These are phyloP conservation scores for Sporisorium scitamineum DNA, from an alignment of 1,284 basidiomycete species.

Conservation along the genomic window DNA sequence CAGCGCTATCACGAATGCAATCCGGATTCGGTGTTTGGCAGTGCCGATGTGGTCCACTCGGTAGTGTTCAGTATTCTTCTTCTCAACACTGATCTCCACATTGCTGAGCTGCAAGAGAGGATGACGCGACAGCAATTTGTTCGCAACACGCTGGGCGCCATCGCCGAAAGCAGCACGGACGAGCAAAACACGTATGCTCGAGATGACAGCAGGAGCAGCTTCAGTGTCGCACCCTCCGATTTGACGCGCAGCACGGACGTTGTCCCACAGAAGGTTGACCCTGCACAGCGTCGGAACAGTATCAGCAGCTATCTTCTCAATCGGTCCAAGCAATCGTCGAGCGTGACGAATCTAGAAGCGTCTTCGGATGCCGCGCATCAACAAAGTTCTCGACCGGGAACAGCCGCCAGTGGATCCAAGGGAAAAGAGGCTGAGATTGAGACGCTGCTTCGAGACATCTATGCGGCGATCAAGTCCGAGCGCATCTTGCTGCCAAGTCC, in stretches of 20 bases:
- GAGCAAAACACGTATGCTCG: constrained; percentile 2
- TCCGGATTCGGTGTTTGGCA: constrained; percentile 81
- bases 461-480: constrained; percentile 86
- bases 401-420: constrained; percentile 23
- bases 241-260: constrained; percentile 19
- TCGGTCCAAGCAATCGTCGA: constrained; percentile 25
- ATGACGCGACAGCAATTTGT: constrained; percentile 97
- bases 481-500: constrained; percentile 84
- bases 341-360: constrained; percentile 21
- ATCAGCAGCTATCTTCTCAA: constrained; percentile 30
- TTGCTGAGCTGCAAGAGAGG: constrained; percentile 85
- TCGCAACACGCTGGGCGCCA: constrained; percentile 86
- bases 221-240: constrained; percentile 21
- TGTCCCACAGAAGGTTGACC: neutral
- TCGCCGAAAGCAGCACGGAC: constrained; percentile 69
- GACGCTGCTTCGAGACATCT: constrained; percentile 81
- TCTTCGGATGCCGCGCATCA: constrained; percentile 16
- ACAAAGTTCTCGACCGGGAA: constrained; percentile 14
- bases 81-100: constrained; percentile 96
- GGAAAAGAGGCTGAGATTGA: constrained; percentile 39
- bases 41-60: constrained; percentile 87
- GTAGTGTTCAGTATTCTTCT: constrained; percentile 92
- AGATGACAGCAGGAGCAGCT: constrained; percentile 51
- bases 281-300: constrained; percentile 23
- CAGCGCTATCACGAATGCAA: constrained; percentile 92